phyloP scores from a whole-genome alignment of 163 green algal genomes.

The Scenedesmus sp. region DNA sequence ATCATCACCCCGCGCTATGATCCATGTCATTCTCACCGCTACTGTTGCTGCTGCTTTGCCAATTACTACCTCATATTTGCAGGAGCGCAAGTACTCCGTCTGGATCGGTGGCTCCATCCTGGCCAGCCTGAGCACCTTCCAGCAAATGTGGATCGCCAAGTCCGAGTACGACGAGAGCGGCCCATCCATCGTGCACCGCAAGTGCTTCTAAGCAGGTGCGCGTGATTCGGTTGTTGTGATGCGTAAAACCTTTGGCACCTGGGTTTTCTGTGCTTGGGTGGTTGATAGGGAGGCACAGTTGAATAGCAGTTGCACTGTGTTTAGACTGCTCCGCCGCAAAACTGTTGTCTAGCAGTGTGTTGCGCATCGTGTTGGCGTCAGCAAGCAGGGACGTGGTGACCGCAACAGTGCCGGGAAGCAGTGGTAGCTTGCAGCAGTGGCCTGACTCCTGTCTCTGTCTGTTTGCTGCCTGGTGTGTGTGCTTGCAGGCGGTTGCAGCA shows the following conservation, averaged over 20 bases:
- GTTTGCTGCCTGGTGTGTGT: not conserved
- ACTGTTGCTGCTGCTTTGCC: conserved; percentile 73
- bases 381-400: no score
- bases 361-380: no score
- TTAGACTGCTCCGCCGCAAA: no score
- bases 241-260: no score
- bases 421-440: no score
- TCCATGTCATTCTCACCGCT: not conserved
- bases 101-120: conserved; percentile 99
- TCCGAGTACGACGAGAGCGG: conserved; percentile 97
- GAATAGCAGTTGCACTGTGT: no score
- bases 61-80: not conserved
- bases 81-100: conserved; percentile 96
- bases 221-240: not conserved
- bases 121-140: conserved; percentile 97
- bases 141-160: conserved; percentile 98
- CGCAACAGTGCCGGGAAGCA: no score
- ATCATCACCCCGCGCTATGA: not conserved
- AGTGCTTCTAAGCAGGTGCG: conserved; percentile 87
- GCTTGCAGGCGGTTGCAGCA: not conserved
- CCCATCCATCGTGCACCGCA: conserved; percentile 98
- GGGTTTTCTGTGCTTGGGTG: no score
- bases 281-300: no score
- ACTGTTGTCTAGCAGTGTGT: no score
- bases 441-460: not conserved